Evolutionary conservation across 2,329 filamentous ascomycete genomes (phyloP), one percentile per base, ranked within the genome.

Genomic region (Davidsoniella eucalypti): DNA sequence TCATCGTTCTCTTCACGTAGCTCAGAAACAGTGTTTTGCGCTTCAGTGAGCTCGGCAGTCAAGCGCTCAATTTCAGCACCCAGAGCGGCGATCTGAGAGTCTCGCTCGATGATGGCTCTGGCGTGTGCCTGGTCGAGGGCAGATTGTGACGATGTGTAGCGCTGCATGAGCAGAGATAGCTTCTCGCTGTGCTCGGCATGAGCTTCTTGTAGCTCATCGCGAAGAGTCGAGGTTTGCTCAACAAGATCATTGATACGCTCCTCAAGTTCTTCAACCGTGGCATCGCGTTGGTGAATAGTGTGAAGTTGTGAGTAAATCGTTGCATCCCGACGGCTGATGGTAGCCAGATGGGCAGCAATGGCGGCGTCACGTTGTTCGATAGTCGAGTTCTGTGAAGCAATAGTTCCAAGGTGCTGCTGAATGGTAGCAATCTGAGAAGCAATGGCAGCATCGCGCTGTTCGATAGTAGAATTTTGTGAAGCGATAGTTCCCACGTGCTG

Each of bases 241-340:
- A 69, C 54, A 0, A 69, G 67, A 1, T 64, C 60, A 0, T 60
- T 61, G 0, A 78, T 65, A 51, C 67, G 65, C 0, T 51, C 55
- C 56, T 76, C 70, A 0, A 78, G 62, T 33, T 68, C 66, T 0
- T 60, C 56, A 12, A 70, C 62, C 14, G 58, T 57, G 4, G 63
- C 57, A 2, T 66, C 61, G 44, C 66, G 67, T 6, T 62, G 60
- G n/a, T 59, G 57, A 1, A 69, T 55, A 2, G 61, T 59, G 0
- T 63, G 60, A 18, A 58, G 56, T 23, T 64, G 57, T 33, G 67
- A 64, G 1, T 63, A 51, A 10, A 66, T 61, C 0, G 64, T 33
- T 4, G 3, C 26, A 33, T 33, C 26, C 8, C 26, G 26, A 33
- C 10, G 26, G 10, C 26, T 12, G 6, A 33, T 33, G 10, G 26